These are phyloP conservation scores for Athelia sp. DNA, from an alignment of 1,284 basidiomycete species.

Conservation along the genomic window DNA sequence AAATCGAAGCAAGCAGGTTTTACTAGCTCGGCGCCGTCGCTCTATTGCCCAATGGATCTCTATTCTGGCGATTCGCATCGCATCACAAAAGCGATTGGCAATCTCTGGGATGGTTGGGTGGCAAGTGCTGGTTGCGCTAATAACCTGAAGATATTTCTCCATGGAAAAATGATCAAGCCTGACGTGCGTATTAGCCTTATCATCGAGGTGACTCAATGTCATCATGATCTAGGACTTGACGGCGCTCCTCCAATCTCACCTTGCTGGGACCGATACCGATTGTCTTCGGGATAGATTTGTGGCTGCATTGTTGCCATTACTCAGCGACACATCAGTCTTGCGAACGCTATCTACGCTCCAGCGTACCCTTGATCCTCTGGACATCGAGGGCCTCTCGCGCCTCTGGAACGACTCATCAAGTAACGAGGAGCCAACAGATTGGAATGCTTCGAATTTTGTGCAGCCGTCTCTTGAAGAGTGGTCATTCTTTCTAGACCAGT, in stretches of 20 bases:
- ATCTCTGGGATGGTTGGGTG: constrained; percentile 74
- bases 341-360: constrained; percentile 60
- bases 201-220: background rate
- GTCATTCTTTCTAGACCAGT: constrained; percentile 51
- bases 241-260: background rate
- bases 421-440: constrained; percentile 6
- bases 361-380: constrained; percentile 73
- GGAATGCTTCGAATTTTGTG: constrained; percentile 16
- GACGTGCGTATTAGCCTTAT: constrained; percentile 37
- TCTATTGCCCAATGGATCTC: constrained; percentile 85
- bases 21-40: constrained; percentile 34
- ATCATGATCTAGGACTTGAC: background rate
- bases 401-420: constrained; percentile 33
- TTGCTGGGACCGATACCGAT: constrained; percentile 10
- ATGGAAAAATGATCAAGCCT: constrained; percentile 59
- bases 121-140: constrained; percentile 60
- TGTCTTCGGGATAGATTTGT: constrained; percentile 37
- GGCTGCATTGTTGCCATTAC: constrained; percentile 41
- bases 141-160: constrained; percentile 75
- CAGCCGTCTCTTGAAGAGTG: constrained; percentile 58
- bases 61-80: constrained; percentile 65
- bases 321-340: constrained; percentile 55
- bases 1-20: constrained; percentile 36
- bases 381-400: constrained; percentile 73
- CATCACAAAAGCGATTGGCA: constrained; percentile 56